Conservation (phyloP, 495 filamentous ascomycete genomes). For the Saxophila tyrrhenica region DNA sequence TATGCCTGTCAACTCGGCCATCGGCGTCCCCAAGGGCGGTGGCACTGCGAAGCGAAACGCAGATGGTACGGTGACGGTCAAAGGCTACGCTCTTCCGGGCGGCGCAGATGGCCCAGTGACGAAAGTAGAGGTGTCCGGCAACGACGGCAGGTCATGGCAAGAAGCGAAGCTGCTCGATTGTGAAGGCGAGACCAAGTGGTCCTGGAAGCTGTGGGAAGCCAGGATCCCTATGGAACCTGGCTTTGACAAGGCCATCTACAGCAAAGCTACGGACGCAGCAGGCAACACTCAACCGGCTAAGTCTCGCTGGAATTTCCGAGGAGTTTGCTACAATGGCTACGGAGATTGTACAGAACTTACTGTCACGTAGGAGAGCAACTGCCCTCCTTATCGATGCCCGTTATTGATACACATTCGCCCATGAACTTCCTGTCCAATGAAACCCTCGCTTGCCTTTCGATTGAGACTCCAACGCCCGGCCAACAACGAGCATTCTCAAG, state of each 20-base stretch:
- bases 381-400: too few relatives aligned
- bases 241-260: slow-evolving; percentile 34
- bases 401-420: too few relatives aligned
- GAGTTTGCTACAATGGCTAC: slow-evolving; percentile 51
- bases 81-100: slow-evolving; percentile 47
- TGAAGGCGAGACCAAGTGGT: slow-evolving; percentile 34
- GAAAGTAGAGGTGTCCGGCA: slow-evolving; percentile 41
- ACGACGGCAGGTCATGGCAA: slow-evolving; percentile 41
- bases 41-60: slow-evolving; percentile 28
- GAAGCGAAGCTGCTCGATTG: slow-evolving; percentile 30
- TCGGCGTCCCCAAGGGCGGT: slow-evolving; percentile 37
- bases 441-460: too few relatives aligned
- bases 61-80: slow-evolving; percentile 35
- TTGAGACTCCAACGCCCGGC: too few relatives aligned
- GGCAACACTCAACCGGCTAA: slow-evolving; percentile 39
- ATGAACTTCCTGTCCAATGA: too few relatives aligned
- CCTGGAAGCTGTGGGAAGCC: slow-evolving; percentile 40
- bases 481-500: too few relatives aligned
- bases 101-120: slow-evolving; percentile 43
- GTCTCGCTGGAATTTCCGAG: slow-evolving; percentile 47
- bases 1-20: slow-evolving; percentile 39
- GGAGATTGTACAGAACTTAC: slow-evolving; percentile 39
- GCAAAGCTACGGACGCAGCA: slow-evolving; percentile 41
- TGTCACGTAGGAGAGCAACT: not conserved
- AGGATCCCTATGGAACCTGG: slow-evolving; percentile 25